Evolutionary conservation across 208 protist species (phyloP).

Genomic region (Crithidia expoeki): DNA sequence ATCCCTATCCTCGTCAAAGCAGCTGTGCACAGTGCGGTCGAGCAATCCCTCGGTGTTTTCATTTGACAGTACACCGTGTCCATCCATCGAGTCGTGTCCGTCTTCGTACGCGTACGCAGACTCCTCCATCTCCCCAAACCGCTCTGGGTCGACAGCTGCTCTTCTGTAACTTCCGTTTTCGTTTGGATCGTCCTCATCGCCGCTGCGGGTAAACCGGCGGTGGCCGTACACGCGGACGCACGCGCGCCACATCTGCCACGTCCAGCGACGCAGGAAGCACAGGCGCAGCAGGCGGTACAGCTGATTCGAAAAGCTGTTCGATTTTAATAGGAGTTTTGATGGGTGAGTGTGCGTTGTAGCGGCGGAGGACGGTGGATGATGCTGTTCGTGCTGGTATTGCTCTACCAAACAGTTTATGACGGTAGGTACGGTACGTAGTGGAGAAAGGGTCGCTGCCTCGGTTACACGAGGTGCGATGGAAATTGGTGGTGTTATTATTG

Average conservation of each 20-base stretch:
- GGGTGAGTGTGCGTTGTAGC: too few relatives aligned
- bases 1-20: not conserved
- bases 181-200: not conserved
- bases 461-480: too few relatives aligned
- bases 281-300: conserved; percentile 21
- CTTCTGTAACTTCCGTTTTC: not conserved
- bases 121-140: not conserved
- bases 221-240: not conserved
- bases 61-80: not conserved
- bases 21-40: not conserved
- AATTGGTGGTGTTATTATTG: too few relatives aligned
- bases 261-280: conserved; percentile 16
- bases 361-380: too few relatives aligned
- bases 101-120: not conserved
- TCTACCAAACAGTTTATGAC: too few relatives aligned
- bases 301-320: not conserved
- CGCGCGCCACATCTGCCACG: conserved; percentile 13
- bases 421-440: too few relatives aligned
- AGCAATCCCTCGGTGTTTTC: not conserved
- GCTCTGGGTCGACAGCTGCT: not conserved
- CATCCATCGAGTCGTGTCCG: too few relatives aligned
- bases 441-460: too few relatives aligned
- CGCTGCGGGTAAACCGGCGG: conserved; percentile 1
- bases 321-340: not conserved
- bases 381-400: too few relatives aligned